Evolutionary conservation across 2,329 filamentous ascomycete genomes (phyloP), one percentile per base, ranked within the genome.

Genomic region (Xylaria sp.): DNA sequence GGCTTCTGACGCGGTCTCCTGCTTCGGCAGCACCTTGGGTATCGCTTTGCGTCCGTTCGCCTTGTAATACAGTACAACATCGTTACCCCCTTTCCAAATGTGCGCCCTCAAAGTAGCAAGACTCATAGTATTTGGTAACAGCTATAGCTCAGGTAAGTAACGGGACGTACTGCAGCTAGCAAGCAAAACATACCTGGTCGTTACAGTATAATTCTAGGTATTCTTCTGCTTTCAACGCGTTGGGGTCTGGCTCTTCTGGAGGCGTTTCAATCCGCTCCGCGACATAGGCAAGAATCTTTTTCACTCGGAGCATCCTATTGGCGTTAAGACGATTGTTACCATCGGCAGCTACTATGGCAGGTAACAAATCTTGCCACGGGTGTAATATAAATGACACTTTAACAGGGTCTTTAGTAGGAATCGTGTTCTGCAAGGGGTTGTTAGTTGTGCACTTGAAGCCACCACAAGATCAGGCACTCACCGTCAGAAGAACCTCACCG

Each of bases 181-280:
- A 46, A 35, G 17, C 6, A 43, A 40, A 42, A 79, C 87, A 74
- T 78, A 95, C 93, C 83, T 93, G 91, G 57, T 94, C 91, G 74
- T 97, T 94, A 77, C 95, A 98, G 76, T 96, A 96, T 52, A 99
- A 80, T 75, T 99, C 95, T 33, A 99, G 80, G 78, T 97, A 97
- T 73, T 98, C 92, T 74, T 98, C 94, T 1, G 94, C 92, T 71
- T 86, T 89, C 73, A 96, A 78, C 15, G 80, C 82, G 55, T 87
- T 80, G 9, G 84, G 79, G 52, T 88, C 85, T 3, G 83, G 79
- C 55, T 87, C 83, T 52, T 88, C 83, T 0, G 84, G 80, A 0
- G 84, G 80, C n/a, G 83, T 83, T 70, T 98, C 94, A 61, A 99
- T 94, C 57, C 94, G 86, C 77, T 99, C 95, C 1, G 93, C 92